Percentiles rank a stretch among this genome's conserved stretches.
Conservation (phyloP, 495 filamentous ascomycete genomes). For the Cercophora newfieldiana region DNA sequence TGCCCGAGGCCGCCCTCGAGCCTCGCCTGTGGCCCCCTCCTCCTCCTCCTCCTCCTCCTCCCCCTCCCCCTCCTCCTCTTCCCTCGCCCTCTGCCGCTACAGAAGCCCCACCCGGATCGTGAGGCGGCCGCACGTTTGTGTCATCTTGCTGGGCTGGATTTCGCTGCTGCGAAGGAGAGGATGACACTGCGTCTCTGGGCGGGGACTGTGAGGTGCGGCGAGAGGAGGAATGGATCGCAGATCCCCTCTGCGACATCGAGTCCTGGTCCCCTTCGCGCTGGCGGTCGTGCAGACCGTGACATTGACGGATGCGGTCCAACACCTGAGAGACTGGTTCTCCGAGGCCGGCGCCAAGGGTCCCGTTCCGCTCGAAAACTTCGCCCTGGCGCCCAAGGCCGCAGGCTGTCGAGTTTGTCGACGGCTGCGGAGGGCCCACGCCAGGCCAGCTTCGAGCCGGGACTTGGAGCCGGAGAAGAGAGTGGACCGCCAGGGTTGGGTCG, state of each 20-base stretch:
- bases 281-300: conserved; percentile 50
- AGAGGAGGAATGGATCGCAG: conserved; percentile 51
- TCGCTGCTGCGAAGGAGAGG: conserved; percentile 30
- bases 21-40: conserved; percentile 39
- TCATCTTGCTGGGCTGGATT: conserved; percentile 29
- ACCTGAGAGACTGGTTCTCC: conserved; percentile 20
- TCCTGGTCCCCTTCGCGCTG: conserved; percentile 57
- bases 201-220: conserved; percentile 35
- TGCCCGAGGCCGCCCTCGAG: conserved; percentile 46
- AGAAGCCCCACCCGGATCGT: conserved; percentile 29
- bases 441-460: conserved; percentile 31
- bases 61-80: too few species aligned
- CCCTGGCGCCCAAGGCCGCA: conserved; percentile 21
- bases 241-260: conserved; percentile 61
- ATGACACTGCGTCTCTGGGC: conserved; percentile 27
- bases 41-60: too few species aligned
- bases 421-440: conserved; percentile 22
- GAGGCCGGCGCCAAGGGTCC: conserved; percentile 35
- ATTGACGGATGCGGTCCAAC: conserved; percentile 48
- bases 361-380: conserved; percentile 28
- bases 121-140: conserved; percentile 28
- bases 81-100: conserved; percentile 35
- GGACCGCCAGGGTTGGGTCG: conserved; percentile 35
- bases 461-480: conserved; percentile 27
- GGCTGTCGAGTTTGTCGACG: conserved; percentile 19